A percentile compares a stretch with the other conserved stretches of the same genome.
These are phyloP conservation scores for Hanseniaspora nectarophila DNA, from an alignment of 805 yeast species.

Conservation along the genomic window DNA sequence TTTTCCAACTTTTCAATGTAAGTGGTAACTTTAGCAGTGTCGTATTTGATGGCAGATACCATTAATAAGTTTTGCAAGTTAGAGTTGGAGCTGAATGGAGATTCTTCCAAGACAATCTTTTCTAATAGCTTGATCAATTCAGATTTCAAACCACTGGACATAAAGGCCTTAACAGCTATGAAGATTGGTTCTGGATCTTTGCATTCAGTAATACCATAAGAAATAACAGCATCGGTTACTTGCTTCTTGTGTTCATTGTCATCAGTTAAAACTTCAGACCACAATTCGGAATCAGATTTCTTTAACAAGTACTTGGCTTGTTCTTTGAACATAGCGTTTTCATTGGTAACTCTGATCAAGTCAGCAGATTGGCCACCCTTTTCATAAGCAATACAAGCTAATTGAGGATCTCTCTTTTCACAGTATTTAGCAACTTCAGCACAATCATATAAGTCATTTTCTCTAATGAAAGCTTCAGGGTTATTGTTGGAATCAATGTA, in stretches of 20 bases:
- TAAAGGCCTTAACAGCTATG: slow-evolving; percentile 84
- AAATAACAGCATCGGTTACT: slow-evolving; percentile 84
- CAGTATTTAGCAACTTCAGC: slow-evolving; percentile 93
- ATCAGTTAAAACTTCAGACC: slow-evolving; percentile 64
- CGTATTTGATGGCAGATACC: slow-evolving; percentile 92
- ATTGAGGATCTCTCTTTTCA: slow-evolving; percentile 96
- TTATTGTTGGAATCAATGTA: slow-evolving; percentile 95
- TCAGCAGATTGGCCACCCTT: slow-evolving; percentile 89
- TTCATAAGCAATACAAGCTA: slow-evolving; percentile 94
- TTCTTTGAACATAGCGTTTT: slow-evolving; percentile 94
- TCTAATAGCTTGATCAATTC: slow-evolving; percentile 91
- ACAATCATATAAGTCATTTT: slow-evolving; percentile 83
- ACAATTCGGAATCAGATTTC: slow-evolving; percentile 74
- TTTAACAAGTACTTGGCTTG: slow-evolving; percentile 91
- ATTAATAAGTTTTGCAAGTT: slow-evolving; percentile 87
- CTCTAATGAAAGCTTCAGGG: slow-evolving; percentile 91
- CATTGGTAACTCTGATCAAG: slow-evolving; percentile 82
- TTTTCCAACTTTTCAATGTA: slow-evolving; percentile 84
- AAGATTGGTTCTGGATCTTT: slow-evolving; percentile 90
- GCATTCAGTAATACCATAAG: slow-evolving; percentile 90
- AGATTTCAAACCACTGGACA: slow-evolving; percentile 85
- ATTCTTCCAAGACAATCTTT: slow-evolving; percentile 91
- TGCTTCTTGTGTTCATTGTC: slow-evolving; percentile 83
- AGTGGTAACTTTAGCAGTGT: slow-evolving; percentile 66
- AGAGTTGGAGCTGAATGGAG: slow-evolving; percentile 91